phyloP scores from a whole-genome alignment of 768 basidiomycete species.

The Leccinum arenicola region DNA sequence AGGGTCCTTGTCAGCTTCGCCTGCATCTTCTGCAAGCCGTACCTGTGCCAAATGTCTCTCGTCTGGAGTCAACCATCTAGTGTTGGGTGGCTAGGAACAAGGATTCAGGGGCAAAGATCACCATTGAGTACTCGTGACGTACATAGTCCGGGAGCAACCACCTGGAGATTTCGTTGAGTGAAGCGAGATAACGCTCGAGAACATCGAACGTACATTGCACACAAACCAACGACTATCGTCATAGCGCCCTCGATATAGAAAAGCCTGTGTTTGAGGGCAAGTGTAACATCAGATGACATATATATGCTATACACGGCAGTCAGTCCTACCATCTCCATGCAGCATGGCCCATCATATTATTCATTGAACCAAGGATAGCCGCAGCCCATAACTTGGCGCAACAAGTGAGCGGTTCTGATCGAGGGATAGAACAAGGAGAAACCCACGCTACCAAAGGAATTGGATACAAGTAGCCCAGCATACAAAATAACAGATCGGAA shows the following conservation, averaged over 20 bases:
- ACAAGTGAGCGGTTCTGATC: background rate
- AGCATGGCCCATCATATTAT: background rate
- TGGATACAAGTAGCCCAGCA: background rate
- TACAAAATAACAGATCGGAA: background rate
- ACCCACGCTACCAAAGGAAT: background rate
- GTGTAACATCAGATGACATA: background rate
- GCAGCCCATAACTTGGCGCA: background rate
- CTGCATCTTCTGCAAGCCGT: conserved; percentile 64
- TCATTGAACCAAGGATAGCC: background rate
- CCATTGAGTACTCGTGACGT: conserved; percentile 13
- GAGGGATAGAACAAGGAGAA: background rate
- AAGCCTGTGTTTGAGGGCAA: background rate
- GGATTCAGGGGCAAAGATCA: background rate
- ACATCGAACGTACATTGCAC: background rate
- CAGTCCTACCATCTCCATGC: conserved; percentile 3
- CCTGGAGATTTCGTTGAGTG: conserved; percentile 29
- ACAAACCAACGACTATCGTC: background rate
- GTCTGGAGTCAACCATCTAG: conserved; percentile 50
- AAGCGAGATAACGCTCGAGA: background rate
- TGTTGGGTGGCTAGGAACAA: conserved; percentile 52
- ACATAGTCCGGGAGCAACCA: conserved; percentile 65
- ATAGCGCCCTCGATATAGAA: background rate
- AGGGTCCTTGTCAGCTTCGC: conserved; percentile 63
- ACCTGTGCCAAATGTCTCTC: conserved; percentile 61
- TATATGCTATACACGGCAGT: background rate